These are phyloP conservation scores for Trametopsis cervina DNA, from an alignment of 768 basidiomycete genomes.

Conservation along the genomic window DNA sequence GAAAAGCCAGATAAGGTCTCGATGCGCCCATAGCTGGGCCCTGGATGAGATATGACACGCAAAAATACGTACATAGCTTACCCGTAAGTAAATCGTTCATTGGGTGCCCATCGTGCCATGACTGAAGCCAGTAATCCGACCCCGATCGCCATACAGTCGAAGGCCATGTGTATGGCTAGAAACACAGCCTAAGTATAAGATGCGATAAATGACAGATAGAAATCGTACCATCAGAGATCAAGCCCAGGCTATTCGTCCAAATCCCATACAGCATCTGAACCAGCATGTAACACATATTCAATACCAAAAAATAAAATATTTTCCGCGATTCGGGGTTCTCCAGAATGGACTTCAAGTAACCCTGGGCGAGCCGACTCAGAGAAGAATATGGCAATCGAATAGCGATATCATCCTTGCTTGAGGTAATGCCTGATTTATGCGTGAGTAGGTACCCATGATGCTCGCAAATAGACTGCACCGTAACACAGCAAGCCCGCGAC, in stretches of 20 bases:
- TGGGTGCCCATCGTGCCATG: conserved; percentile 97
- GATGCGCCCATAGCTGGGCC: conserved; percentile 79
- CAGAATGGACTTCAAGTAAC: conserved; percentile 86
- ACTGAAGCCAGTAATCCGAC: conserved; percentile 94
- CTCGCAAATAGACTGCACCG: conserved; percentile 41
- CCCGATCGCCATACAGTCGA: conserved; percentile 96
- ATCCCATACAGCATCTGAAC: conserved; percentile 97
- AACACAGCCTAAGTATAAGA: no score
- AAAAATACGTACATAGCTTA: conserved; percentile 26
- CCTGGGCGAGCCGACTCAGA: conserved; percentile 31
- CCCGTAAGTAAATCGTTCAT: conserved; percentile 95
- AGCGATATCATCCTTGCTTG: not conserved
- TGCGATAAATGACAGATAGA: no score
- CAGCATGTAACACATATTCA: conserved; percentile 94
- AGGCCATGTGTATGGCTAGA: conserved; percentile 97
- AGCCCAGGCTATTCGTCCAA: conserved; percentile 93
- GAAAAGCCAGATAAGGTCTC: conserved; percentile 98
- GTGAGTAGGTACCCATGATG: not conserved
- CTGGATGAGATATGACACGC: not conserved
- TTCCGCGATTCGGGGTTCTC: conserved; percentile 88
- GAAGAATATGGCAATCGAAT: conserved; percentile 20
- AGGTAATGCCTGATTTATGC: not conserved
- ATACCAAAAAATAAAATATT: conserved; percentile 93
- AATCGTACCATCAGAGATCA: conserved; percentile 86
- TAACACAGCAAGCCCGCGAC: conserved; percentile 55